phyloP scores from a whole-genome alignment of 1,284 basidiomycete species.

The Irpex lacteus region DNA sequence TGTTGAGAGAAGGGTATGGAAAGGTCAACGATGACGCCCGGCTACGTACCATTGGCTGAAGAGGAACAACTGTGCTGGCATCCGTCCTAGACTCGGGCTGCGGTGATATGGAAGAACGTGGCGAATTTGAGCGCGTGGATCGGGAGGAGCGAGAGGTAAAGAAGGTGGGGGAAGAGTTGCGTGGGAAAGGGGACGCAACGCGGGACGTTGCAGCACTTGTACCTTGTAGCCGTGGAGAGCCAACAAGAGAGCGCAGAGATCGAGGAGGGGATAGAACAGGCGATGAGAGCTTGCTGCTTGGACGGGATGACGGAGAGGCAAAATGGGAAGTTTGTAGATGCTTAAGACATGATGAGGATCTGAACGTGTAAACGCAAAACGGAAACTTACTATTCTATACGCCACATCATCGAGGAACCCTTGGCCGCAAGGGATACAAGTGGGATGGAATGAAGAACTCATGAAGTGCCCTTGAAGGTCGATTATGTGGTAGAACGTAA shows the following conservation, averaged over 20 bases:
- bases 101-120: neutral
- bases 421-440: conserved; percentile 9
- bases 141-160: neutral
- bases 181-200: neutral
- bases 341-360: neutral
- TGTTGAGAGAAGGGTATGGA: neutral
- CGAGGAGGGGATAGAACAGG: neutral
- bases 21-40: neutral
- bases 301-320: neutral
- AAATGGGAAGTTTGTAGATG: neutral
- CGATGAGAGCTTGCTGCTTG: neutral
- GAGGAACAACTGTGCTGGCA: neutral
- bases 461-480: conserved; percentile 11
- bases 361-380: neutral
- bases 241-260: neutral
- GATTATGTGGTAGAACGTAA: neutral
- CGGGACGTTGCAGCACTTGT: neutral
- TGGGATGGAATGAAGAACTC: conserved; percentile 14
- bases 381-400: conserved; percentile 9
- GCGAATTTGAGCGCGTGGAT: neutral
- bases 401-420: conserved; percentile 11
- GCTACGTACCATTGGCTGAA: neutral
- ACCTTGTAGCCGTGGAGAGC: neutral
- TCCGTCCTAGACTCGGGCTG: neutral
- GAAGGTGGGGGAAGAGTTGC: neutral